A percentile compares a stretch with the other conserved stretches of the same genome.
Evolutionary conservation across 805 yeast genomes (phyloP).

Genomic region (Kluyveromyces wickerhamii): DNA sequence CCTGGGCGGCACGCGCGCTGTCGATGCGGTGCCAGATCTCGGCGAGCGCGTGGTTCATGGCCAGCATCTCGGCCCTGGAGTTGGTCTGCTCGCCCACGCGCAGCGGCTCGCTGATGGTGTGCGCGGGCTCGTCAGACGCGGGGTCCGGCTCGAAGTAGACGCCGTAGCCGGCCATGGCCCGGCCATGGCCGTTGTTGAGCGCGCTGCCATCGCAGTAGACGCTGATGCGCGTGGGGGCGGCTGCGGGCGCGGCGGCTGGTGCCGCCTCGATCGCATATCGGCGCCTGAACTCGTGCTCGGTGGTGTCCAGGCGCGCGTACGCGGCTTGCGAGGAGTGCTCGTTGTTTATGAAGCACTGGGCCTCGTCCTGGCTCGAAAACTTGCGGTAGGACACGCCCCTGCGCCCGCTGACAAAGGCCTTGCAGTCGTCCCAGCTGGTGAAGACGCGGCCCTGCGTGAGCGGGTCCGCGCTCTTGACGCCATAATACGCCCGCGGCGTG

Average conservation of each 20-base stretch:
- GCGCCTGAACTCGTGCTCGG: conserved; percentile 10
- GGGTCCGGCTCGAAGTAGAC: conserved; percentile 68
- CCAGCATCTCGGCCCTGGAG: conserved; percentile 72
- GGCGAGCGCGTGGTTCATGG: conserved; percentile 49
- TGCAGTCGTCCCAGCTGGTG: conserved; percentile 29
- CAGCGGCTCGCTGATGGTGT: conserved; percentile 44
- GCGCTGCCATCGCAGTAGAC: conserved; percentile 79
- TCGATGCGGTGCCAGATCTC: conserved; percentile 28
- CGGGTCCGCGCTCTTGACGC: conserved; percentile 25
- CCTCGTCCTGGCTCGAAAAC: conserved; percentile 31
- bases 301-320: conserved; percentile 15
- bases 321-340: background rate
- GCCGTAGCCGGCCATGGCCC: conserved; percentile 54
- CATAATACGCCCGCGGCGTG: conserved; percentile 1
- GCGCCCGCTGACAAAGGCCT: conserved; percentile 21
- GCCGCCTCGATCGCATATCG: conserved; percentile 6
- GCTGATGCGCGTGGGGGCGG: conserved; percentile 6
- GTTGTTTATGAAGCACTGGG: conserved; percentile 26
- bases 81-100: conserved; percentile 52
- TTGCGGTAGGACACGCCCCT: conserved; percentile 38
- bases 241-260: background rate
- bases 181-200: conserved; percentile 44
- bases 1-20: background rate
- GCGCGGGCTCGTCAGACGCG: conserved; percentile 36
- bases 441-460: conserved; percentile 23